phyloP scores from a whole-genome alignment of 73 alveolate genomes.

The Tetrahymena borealis region DNA sequence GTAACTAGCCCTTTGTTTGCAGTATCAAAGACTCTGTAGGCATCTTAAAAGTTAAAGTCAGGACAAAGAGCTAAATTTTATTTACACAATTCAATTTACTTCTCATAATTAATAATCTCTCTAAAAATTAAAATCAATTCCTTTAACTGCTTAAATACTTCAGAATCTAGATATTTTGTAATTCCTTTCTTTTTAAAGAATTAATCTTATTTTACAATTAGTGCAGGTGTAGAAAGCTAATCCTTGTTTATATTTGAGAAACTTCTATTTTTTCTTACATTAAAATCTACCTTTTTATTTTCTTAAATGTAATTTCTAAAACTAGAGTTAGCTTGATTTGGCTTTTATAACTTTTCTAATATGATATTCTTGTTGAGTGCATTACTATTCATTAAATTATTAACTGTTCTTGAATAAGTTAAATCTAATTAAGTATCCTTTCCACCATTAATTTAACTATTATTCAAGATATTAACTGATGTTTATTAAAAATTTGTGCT shows the following conservation, averaged over 20 bases:
- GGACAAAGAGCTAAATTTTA: neutral
- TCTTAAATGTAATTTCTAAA: neutral
- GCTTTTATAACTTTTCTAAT: neutral
- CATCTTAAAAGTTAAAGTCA: neutral
- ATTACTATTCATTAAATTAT: neutral
- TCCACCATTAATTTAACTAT: neutral
- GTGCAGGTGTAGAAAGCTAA: neutral
- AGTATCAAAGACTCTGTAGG: neutral
- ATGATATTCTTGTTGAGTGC: neutral
- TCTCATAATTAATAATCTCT: neutral
- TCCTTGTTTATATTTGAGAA: neutral
- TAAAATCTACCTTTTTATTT: neutral
- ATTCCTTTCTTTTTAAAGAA: neutral
- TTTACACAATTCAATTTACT: neutral
- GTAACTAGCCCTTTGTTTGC: neutral
- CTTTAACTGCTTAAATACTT: neutral
- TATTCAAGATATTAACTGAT: neutral
- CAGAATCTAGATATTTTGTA: neutral
- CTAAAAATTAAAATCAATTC: neutral
- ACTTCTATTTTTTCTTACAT: neutral
- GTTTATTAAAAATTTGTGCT: neutral
- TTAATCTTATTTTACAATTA: neutral
- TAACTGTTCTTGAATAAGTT: neutral
- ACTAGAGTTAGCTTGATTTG: neutral
- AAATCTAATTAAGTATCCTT: neutral